Base-by-base conservation (phyloP, 2,329 filamentous ascomycete genomes). In the Cercospora zeae-maydis region DNA sequence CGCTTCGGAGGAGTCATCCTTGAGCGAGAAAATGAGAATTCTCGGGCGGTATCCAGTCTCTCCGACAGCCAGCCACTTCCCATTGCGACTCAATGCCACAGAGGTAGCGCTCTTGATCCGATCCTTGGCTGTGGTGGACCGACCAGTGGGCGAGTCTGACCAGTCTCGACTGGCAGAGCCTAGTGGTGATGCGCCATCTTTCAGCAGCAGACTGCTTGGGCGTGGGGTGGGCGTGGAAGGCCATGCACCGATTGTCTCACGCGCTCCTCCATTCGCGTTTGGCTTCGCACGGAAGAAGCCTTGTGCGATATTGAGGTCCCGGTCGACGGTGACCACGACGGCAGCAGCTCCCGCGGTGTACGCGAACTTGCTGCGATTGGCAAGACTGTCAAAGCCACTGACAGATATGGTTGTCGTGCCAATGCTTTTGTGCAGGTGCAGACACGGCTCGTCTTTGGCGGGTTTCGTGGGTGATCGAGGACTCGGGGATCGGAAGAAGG, bases 81-180 rank as follows among this genome's bases (percentile, higher is more conserved):
- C 93, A 77, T 97, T 92, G 0, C 88, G 86, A 73, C 92, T 97
- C 67, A 99, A 83, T 21, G 92, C 89, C 5, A 99, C 84, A 72
- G 93, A 96, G 4, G 93, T 96, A 1, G 93, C 92, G 16, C 95
- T 91, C 78, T 98, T 98, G 74, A 98, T 93, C 68, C 92, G 87
- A 76, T 98, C 95, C 67, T 91, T 87, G 60, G 91, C 95, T 1
- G 91, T 92, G 88, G 91, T 93, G 11, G 89, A 91, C 75, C 88
- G 91, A 57, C 84, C 87, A 1, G 74, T 78, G 6, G 79, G 79
- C 33, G 79, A 81, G 53, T 97, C 93, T 13, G 74, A 73, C 74
- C 79, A 80, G 60, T 85, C 84, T 58, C 75, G 77, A 11, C 55
- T 66, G 1, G 65, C 58, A 34, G 70, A 49, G 52, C 36, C 66